Conservation (phyloP, 1,139 yeast genomes). For the Spencermartinsiella ligniputridi region DNA sequence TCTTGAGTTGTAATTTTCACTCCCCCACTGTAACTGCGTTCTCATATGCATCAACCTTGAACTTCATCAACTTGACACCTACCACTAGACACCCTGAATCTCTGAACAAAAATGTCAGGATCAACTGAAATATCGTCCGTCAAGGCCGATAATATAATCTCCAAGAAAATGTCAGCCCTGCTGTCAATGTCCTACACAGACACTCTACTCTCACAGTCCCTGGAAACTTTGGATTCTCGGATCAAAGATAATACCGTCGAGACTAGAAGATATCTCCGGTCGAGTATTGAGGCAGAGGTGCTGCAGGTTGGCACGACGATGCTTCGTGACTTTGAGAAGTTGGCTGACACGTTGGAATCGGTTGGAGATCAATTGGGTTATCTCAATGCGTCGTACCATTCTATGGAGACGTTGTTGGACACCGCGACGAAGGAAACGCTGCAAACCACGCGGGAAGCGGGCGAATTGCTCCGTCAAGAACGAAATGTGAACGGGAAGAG, state of each 20-base stretch:
- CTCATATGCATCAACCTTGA: no score
- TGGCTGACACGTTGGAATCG: conserved; percentile 42
- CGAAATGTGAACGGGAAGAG: conserved; percentile 48
- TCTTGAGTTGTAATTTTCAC: no score
- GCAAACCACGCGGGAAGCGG: conserved; percentile 37
- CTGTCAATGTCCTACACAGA: conserved; percentile 37
- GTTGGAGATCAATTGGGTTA: conserved; percentile 40
- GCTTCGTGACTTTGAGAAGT: conserved; percentile 55
- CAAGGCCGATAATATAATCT: conserved; percentile 25
- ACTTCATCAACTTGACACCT: no score
- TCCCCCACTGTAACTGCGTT: no score
- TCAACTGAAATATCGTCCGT: conserved; percentile 6
- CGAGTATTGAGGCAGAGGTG: conserved; percentile 68
- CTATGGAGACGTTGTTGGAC: conserved; percentile 28
- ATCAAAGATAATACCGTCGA: conserved; percentile 32
- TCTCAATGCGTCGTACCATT: conserved; percentile 31
- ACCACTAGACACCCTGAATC: no score
- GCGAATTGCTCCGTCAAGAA: conserved; percentile 41
- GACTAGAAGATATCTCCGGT: conserved; percentile 53
- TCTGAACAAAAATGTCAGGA: conserved; percentile 6
- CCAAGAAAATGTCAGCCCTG: conserved; percentile 31
- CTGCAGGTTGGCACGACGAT: conserved; percentile 55
- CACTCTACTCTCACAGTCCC: conserved; percentile 32
- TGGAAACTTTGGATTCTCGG: conserved; percentile 31
- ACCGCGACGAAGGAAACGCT: conserved; percentile 29